Evolutionary conservation across 2,329 filamentous ascomycete species (phyloP).

Genomic region (Helicocarpus griseus): DNA sequence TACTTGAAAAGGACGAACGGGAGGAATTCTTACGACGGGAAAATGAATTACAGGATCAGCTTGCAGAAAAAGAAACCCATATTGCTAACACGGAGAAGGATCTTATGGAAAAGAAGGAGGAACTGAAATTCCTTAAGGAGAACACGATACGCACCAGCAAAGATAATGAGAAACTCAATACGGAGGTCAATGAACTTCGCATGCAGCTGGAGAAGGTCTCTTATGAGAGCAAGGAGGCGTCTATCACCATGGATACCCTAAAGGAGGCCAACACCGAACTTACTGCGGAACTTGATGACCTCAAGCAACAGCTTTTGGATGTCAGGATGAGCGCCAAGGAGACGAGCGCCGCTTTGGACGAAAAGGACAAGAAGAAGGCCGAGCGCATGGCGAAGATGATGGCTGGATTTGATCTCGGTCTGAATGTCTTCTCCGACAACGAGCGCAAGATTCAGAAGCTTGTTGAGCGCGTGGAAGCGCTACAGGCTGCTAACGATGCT

Average conservation of each 20-base stretch:
- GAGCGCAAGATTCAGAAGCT: constrained; percentile 75
- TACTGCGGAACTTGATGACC: constrained; percentile 81
- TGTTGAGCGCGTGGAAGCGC: constrained; percentile 69
- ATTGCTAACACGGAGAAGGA: constrained; percentile 70
- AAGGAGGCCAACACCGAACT: constrained; percentile 94
- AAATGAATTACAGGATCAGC: constrained; percentile 93
- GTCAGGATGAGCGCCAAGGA: constrained; percentile 96
- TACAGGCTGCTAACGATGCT: constrained; percentile 65
- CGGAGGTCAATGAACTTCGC: constrained; percentile 82
- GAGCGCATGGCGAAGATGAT: constrained; percentile 99
- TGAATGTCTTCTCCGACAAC: constrained; percentile 87
- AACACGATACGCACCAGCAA: constrained; percentile 73
- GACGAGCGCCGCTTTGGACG: constrained; percentile 76
- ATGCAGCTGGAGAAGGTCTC: constrained; percentile 94
- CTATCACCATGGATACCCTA: constrained; percentile 94
- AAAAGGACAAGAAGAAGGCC: constrained; percentile 97
- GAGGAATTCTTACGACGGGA: constrained; percentile 92
- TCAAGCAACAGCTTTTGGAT: constrained; percentile 92
- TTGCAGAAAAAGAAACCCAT: constrained; percentile 82
- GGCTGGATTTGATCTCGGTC: constrained; percentile 91
- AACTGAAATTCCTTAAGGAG: constrained; percentile 75
- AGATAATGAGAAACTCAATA: constrained; percentile 78
- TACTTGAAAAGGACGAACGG: constrained; percentile 89
- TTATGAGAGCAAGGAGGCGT: constrained; percentile 93
- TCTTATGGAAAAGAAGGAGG: constrained; percentile 74